Base-by-base conservation (phyloP, 2,329 filamentous ascomycete genomes). In the Mariannaea elegans region DNA sequence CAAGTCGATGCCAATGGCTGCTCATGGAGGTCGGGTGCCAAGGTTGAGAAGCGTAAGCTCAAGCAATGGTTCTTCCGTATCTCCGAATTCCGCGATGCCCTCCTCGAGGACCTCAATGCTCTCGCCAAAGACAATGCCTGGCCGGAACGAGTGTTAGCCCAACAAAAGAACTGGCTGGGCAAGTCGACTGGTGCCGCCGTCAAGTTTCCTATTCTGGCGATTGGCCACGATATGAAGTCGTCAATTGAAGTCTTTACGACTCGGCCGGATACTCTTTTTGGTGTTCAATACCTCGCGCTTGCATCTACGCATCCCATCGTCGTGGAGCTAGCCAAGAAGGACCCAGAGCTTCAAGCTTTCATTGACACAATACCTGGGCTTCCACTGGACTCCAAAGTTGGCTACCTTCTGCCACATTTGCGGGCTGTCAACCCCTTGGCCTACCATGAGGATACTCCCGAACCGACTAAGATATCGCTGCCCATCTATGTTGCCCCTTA, bases 41-140 rank as follows among this genome's bases (percentile, higher is more conserved):
- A 90, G 73, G 92, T 96, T 16, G 90, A 95, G 76, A 91, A 93
- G 77, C 81, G 87, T 59, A 86, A 86, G 66, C 80, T 96, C 46
- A 92, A 91, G 76, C 93, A 97, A 75, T 97, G 93, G 93, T 97
- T 96, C 74, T 86, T 97, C 64, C 88, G 88, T 63, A 96, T 95
- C 70, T 94, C 92, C 3, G 85, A 86, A 47, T 95, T 91, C 71
- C 87, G 91, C 62, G 88, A 94, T 53, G 81, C 86, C 4, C 79
- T 97, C 7, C 79, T 96, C 23, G 79, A 87, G 24, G 92, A 92
- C 63, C 81, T 97, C 1, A 86, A 92, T 27, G 76, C 80, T 4
- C 81, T 97, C 32, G 81, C 85, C 12, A 80, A 85, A 65, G 78
- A 87, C 14, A 84, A 83, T 2, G 84, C 84, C 18, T 97, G 93